phyloP scores from a whole-genome alignment of 2,329 filamentous ascomycete genomes.

The Elsinoe perseae region DNA sequence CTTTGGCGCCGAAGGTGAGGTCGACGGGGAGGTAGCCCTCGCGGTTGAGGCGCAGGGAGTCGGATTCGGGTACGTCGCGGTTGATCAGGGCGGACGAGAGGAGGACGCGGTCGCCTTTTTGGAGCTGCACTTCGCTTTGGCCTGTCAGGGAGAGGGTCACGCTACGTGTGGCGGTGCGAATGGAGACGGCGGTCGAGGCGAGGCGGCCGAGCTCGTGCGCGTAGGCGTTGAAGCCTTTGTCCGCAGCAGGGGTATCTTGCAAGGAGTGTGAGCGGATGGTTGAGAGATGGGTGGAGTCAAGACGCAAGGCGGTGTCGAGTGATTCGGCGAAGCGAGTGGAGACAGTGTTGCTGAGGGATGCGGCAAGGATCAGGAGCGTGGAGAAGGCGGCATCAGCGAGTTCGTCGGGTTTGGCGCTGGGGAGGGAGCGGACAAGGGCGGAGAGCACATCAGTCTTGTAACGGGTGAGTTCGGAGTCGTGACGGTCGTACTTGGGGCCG shows the following conservation, averaged over 20 bases:
- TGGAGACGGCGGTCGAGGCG: conserved; percentile 37
- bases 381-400: conserved; percentile 43
- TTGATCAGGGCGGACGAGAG: conserved; percentile 38
- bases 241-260: conserved; percentile 37
- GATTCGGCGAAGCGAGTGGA: conserved; percentile 51
- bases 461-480: conserved; percentile 38
- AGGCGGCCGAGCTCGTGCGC: conserved; percentile 39
- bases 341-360: conserved; percentile 50
- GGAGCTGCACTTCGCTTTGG: conserved; percentile 28
- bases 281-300: conserved; percentile 41
- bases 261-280: conserved; percentile 43
- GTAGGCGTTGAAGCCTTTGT: conserved; percentile 46
- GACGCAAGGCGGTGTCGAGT: conserved; percentile 48
- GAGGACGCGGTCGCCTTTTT: conserved; percentile 34
- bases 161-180: conserved; percentile 31
- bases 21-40: conserved; percentile 40
- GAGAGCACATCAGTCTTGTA: conserved; percentile 21
- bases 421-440: conserved; percentile 45
- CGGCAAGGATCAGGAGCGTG: conserved; percentile 51
- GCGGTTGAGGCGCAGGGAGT: conserved; percentile 32
- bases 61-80: conserved; percentile 38
- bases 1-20: conserved; percentile 37
- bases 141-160: conserved; percentile 29
- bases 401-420: conserved; percentile 39
- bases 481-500: conserved; percentile 26